Conservation (phyloP, 129 eudicot genomes). For the Escallonia rubra region DNA sequence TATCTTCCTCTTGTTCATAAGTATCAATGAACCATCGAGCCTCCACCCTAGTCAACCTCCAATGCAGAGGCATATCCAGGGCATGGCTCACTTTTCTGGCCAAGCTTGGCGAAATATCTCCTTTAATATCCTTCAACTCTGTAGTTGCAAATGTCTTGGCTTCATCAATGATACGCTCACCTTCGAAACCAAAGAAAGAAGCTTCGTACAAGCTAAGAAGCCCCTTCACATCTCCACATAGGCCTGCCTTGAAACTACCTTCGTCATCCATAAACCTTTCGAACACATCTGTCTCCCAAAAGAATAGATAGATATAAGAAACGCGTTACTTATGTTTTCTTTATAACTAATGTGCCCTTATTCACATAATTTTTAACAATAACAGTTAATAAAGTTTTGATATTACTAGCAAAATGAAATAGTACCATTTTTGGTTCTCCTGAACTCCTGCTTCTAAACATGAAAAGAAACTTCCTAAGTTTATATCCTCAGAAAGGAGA, state of each 20-base stretch:
- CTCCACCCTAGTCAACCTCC: slow-evolving; percentile 3
- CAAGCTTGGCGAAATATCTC: background rate
- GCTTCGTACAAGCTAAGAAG: slow-evolving; percentile 15
- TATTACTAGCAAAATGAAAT: too few species aligned
- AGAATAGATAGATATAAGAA: too few species aligned
- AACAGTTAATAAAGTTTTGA: too few species aligned
- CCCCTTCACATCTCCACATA: slow-evolving; percentile 7
- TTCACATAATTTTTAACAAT: too few species aligned
- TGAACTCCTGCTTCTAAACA: too few species aligned
- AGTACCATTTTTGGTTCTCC: too few species aligned
- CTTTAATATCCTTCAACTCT: background rate
- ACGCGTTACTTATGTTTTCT: too few species aligned
- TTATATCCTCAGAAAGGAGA: background rate
- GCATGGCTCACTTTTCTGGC: slow-evolving; percentile 5
- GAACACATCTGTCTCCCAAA: slow-evolving; percentile 1
- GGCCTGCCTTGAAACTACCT: background rate
- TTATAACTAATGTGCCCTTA: too few species aligned
- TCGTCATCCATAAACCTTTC: slow-evolving; percentile 1
- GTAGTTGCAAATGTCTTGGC: slow-evolving; percentile 3
- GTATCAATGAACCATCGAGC: slow-evolving; percentile 4
- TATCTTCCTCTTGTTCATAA: background rate
- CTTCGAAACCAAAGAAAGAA: background rate
- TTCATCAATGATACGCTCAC: background rate
- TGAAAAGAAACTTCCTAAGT: too few species aligned
- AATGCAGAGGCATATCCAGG: slow-evolving; percentile 4